Evolutionary conservation across 208 protist genomes (phyloP).

Genomic region (Phytomonas serpens): DNA sequence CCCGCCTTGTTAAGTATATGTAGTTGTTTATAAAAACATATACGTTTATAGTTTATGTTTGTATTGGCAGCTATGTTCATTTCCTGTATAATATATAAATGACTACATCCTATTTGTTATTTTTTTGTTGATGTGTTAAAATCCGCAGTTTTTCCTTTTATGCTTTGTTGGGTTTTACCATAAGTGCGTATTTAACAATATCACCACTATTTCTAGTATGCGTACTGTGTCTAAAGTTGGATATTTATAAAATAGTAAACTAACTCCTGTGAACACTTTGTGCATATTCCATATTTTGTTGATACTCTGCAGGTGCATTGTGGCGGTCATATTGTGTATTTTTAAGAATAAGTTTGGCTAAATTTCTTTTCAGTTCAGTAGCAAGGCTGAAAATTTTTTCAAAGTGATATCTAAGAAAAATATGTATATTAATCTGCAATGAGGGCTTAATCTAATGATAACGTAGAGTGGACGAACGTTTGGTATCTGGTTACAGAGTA

Average conservation of each 20-base stretch:
- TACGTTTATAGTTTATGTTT: neutral
- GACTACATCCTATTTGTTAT: neutral
- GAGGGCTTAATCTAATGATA: neutral
- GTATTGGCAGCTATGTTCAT: neutral
- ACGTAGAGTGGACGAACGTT: neutral
- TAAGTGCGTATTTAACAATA: slow-evolving; percentile 8
- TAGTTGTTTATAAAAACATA: too few species aligned
- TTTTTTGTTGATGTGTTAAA: slow-evolving; percentile 3
- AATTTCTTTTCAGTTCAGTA: slow-evolving; percentile 11
- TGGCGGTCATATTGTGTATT: neutral
- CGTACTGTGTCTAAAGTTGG: slow-evolving; percentile 2
- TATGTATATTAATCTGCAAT: too few species aligned
- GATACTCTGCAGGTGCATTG: neutral
- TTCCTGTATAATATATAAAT: neutral
- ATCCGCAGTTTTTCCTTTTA: slow-evolving; percentile 2
- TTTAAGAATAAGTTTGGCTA: neutral
- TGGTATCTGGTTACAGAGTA: neutral
- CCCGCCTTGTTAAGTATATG: too few species aligned
- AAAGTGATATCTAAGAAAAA: too few species aligned
- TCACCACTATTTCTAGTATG: neutral
- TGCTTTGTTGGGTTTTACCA: slow-evolving; percentile 6
- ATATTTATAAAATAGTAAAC: slow-evolving; percentile 11
- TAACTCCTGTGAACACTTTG: neutral
- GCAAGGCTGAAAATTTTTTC: too few species aligned
- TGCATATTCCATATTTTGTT: neutral